phyloP scores from a whole-genome alignment of 306 rosid genomes.

The Fagus sylvatica region DNA sequence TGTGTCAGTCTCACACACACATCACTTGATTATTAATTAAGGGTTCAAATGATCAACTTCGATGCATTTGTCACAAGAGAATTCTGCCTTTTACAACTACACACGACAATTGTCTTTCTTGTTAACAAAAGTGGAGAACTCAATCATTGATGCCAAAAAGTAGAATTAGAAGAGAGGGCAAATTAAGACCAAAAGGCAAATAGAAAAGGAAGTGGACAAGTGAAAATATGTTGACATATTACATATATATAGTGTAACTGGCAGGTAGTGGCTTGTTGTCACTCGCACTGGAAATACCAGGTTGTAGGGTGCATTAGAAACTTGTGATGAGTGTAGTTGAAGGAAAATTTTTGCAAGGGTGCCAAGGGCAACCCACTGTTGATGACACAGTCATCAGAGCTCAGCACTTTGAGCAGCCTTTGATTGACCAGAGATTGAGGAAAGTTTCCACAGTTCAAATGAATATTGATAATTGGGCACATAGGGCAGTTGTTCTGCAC shows the following conservation, averaged over 20 bases:
- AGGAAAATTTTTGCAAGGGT: constrained; percentile 26
- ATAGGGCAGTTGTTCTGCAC: constrained; percentile 39
- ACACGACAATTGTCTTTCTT: background rate
- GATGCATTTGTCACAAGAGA: background rate
- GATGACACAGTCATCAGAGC: constrained; percentile 24
- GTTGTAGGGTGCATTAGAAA: constrained; percentile 25
- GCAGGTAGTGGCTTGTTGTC: background rate
- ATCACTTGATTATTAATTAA: too few relatives aligned
- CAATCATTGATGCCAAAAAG: background rate
- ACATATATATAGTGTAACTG: background rate
- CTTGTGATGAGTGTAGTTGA: constrained; percentile 36
- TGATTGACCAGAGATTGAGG: constrained; percentile 40
- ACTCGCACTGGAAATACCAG: constrained; percentile 43
- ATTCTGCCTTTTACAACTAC: background rate
- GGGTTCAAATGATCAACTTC: too few relatives aligned
- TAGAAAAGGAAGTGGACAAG: background rate
- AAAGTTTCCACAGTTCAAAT: constrained; percentile 41
- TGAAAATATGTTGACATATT: background rate
- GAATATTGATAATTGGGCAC: constrained; percentile 42
- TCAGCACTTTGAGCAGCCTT: constrained; percentile 24
- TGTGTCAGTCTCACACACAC: too few relatives aligned
- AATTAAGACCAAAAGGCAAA: background rate
- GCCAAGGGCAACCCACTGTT: constrained; percentile 33
- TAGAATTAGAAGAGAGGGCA: background rate
- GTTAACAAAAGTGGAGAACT: background rate